Evolutionary conservation across 257 asterid genomes (phyloP), one percentile per base, ranked within the genome.

Genomic region (Solanum sejunctum): DNA sequence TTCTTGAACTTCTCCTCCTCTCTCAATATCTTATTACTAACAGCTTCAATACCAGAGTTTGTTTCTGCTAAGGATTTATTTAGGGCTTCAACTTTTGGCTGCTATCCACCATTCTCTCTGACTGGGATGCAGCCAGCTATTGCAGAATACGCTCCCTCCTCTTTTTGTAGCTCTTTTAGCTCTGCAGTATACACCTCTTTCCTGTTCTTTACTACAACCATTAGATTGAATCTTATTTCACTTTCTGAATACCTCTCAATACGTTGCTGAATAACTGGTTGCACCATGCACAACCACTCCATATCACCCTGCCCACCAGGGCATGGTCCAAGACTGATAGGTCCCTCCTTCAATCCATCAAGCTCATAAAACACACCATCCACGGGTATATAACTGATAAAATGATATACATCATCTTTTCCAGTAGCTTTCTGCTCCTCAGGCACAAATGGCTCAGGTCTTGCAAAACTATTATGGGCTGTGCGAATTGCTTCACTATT

Each of bases 1-100:
- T 95, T 97, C 93, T 95, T 97, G 88, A 94, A 93, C 93, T 97
- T 97, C 88, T 97, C 99, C 90, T 97, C 99, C 93, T 97, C 99
- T 90, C 94, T 87, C 92, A 95, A 84, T 79, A 97, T 95, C 93
- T 92, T 95, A 94, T 94, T 98, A 1, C 96, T 93, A 69, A 97
- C 98, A 87, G 87, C 91, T 85, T 93, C 98, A 23, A 97, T 97
- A 80, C 97, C 98, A 55, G 92, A 89, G 43, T 95, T 95, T 82
- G 90, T 89, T 67, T 93, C 99, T 23, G 91, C 84, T 54, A 97
- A 94, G 1, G 93, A 86, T 75, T 77, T 84, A 57, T 94, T 91
- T 83, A 94, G 85, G 4, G 93, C 94, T 11, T 97, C 99, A 64
- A 92, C 93, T 10, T n/a, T n/a, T 88, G 88, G 75, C 89, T 87